Base-by-base conservation (phyloP, 805 yeast genomes). In the Ogataea populi-albae region DNA sequence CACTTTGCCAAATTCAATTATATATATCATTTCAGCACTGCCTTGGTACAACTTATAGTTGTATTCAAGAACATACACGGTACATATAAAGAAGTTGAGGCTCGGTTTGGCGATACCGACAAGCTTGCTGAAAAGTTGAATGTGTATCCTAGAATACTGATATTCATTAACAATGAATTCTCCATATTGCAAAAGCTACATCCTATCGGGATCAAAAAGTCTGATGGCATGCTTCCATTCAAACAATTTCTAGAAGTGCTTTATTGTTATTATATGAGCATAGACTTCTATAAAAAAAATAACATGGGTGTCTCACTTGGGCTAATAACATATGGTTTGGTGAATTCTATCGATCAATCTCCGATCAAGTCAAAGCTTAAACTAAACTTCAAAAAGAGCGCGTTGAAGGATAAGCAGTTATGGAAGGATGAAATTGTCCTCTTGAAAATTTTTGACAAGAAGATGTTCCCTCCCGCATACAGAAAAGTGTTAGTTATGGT, bases 221-320 rank as follows among this genome's bases (percentile, higher is more conserved):
- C n/a, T n/a, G n/a, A n/a, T n/a, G n/a, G n/a, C n/a, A n/a, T n/a
- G n/a, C n/a, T n/a, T n/a, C n/a, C 29, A 12, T 17, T 43, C 15
- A 24, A 35, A 16, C 12, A 25, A 3, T 49, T 43, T 27, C 26
- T 53, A 6, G 53, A 55, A 14, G 30, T 50, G 7, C 10, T 51
- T 4, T 51, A 45, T 12, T 52, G 58, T 26, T 57, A 54, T 40
- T 59, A 52, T 26, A 30, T 41, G 17, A 40, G 50, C 17, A 30
- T 58, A n/a, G 46, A 50, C n/a, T 32, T 45, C 18, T 58, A 57
- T 37, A 43, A 41, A 32, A 44, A 47, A 11, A 38, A 47, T 23
- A 40, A 51, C 17, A 12, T 54, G 5, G 63, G 62, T 2, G 18
- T 47, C 11, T 36, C 61, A 1, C 30, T 56, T 7, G 55, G 60